Base-by-base conservation (phyloP, 2,329 filamentous ascomycete species). In the Tolypocladium inflatum region DNA sequence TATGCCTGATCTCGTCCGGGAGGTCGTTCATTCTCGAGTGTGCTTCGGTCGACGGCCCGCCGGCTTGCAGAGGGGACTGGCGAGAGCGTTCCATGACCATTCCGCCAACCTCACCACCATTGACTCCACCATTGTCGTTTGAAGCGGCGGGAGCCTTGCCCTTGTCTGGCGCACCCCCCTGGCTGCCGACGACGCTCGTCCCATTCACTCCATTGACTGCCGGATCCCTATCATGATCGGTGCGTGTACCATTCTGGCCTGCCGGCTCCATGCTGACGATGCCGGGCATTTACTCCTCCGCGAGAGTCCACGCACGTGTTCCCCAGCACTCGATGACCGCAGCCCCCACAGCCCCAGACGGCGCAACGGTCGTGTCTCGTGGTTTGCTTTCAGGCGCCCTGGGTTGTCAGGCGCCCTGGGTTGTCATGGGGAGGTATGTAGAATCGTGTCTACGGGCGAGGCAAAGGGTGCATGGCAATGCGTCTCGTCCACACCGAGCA, bases 1-100 rank as follows among this genome's bases (percentile, higher is more conserved):
- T 88, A 67, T 96, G 90, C 42, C 76, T 72, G 42, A 88, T 83
- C 66, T 85, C 82, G 59, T 82, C 79, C 13, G 84, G 83, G 1
- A 85, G 71, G 60, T 85, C 78, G 66, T 84, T 82, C 75, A 84
- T 80, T 60, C 75, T 58, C 42, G 52, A 56, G 13, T 9, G 58
- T 39, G 43, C 13, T 33, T 37, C 45, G 2, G 39, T 54, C 21
- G 39, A 38, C 43, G 53, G 60, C 55, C 59, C 63, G 59, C 41
- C 58, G 43, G 13, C 51, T 55, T 57, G 55, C 17, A 4, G 23
- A 13, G 37, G 35, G 5, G 48, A 4, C 21, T 45, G n/a, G 4
- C 51, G 59, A 35, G 57, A 59, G 63, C 64, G 57, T 21, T 58
- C 62, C 53, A 55, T 45, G 23, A 66, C 59, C 53, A 57, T 51